Evolutionary conservation across 1,284 basidiomycete species (phyloP).

Genomic region (Apiotrichum montevideense): DNA sequence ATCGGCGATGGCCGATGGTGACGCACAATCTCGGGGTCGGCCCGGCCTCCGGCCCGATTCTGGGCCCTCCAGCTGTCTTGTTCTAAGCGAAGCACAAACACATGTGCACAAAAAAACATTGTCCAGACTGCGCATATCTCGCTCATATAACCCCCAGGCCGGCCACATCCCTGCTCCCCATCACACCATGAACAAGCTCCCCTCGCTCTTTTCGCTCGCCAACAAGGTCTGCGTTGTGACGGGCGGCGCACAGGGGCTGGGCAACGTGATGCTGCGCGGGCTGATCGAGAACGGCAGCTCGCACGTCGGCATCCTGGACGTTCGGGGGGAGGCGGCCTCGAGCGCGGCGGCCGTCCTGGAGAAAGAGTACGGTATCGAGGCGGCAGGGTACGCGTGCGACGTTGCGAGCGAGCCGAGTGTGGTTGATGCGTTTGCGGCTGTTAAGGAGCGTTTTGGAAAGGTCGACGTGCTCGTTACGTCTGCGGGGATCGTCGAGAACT

Average conservation of each 20-base stretch:
- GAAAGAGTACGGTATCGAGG: conserved; percentile 53
- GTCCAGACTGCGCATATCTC: no score
- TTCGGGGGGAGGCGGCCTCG: conserved; percentile 67
- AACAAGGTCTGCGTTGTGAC: conserved; percentile 82
- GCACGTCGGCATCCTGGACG: conserved; percentile 73
- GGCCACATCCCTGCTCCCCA: no score
- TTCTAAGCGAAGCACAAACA: no score
- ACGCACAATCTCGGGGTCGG: no score
- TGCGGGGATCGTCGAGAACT: conserved; percentile 89
- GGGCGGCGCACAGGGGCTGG: conserved; percentile 86
- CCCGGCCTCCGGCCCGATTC: no score
- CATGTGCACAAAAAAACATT: no score
- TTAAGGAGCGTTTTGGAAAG: conserved; percentile 66
- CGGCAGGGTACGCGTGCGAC: conserved; percentile 78
- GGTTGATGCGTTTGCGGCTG: conserved; percentile 61
- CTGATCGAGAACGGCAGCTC: conserved; percentile 79
- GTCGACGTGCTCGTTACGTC: conserved; percentile 65
- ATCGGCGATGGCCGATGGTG: no score
- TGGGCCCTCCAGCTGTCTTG: no score
- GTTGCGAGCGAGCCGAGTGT: conserved; percentile 78
- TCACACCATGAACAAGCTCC: background rate
- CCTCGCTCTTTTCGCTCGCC: conserved; percentile 36
- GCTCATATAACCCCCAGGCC: no score
- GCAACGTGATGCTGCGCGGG: conserved; percentile 80
- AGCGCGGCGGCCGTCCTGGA: conserved; percentile 68